These are phyloP conservation scores for Penicillium herquei DNA, from an alignment of 495 filamentous ascomycete species.

Conservation along the genomic window DNA sequence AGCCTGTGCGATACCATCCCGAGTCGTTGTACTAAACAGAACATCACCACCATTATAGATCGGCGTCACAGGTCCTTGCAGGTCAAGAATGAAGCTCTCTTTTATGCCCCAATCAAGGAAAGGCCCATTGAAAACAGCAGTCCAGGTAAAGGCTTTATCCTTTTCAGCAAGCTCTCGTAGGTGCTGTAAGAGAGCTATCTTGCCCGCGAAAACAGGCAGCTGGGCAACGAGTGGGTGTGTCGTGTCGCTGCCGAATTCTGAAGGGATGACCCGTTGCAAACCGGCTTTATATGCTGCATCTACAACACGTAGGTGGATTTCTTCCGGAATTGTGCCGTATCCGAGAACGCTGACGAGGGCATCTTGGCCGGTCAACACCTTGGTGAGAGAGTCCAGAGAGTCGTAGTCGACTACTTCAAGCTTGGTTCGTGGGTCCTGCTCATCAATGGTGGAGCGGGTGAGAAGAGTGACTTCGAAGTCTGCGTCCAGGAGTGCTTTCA, in stretches of 20 bases:
- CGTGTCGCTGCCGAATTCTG: conserved; percentile 59
- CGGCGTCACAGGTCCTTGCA: conserved; percentile 39
- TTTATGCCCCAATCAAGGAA: conserved; percentile 54
- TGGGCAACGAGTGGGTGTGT: conserved; percentile 34
- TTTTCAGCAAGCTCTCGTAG: conserved; percentile 41
- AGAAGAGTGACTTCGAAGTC: conserved; percentile 60
- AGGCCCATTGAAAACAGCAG: conserved; percentile 45
- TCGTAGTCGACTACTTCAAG: conserved; percentile 52
- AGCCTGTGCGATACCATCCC: conserved; percentile 47
- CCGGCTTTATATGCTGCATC: conserved; percentile 61
- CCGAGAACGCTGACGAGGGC: conserved; percentile 35
- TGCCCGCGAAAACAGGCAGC: conserved; percentile 46
- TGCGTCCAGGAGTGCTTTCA: conserved; percentile 52
- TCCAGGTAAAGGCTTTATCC: conserved; percentile 45
- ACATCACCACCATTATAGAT: conserved; percentile 57
- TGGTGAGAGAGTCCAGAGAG: conserved; percentile 50
- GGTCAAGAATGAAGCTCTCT: conserved; percentile 34
- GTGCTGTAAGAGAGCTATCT: conserved; percentile 49
- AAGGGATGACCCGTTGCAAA: conserved; percentile 62
- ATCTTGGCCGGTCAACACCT: conserved; percentile 39
- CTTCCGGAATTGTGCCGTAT: conserved; percentile 23
- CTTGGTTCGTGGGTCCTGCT: conserved; percentile 39
- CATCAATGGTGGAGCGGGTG: conserved; percentile 45
- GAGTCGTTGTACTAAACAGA: conserved; percentile 46
- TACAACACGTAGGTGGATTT: conserved; percentile 47